Percentiles rank a stretch among this genome's conserved stretches.
These are phyloP conservation scores for Coprinopsis sp. DNA, from an alignment of 768 basidiomycete genomes.

Conservation along the genomic window DNA sequence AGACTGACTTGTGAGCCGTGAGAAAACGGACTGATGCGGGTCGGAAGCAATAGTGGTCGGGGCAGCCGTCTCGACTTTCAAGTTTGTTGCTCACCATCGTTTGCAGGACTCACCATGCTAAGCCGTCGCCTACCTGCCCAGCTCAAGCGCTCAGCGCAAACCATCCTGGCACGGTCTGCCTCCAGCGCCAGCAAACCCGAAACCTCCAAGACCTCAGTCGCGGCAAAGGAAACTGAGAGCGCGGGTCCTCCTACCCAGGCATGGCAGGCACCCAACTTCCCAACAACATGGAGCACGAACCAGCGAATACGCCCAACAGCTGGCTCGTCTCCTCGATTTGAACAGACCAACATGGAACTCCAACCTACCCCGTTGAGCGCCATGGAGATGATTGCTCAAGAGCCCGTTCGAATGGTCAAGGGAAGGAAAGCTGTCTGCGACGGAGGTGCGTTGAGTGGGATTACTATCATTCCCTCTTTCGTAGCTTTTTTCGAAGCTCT, in stretches of 20 bases:
- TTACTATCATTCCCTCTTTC: background rate
- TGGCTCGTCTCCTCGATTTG: constrained; percentile 74
- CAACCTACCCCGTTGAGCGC: constrained; percentile 90
- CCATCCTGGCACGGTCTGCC: constrained; percentile 26
- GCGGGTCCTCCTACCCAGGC: constrained; percentile 22
- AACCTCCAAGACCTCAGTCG: constrained; percentile 11
- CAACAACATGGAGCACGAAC: constrained; percentile 79
- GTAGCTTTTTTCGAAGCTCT: constrained; percentile 1
- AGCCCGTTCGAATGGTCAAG: constrained; percentile 78
- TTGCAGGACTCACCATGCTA: constrained; percentile 29
- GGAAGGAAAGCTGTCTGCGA: constrained; percentile 89
- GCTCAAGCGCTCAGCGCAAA: constrained; percentile 20
- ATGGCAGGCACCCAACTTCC: constrained; percentile 79
- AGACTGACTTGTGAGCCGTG: too few relatives aligned
- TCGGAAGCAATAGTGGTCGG: too few relatives aligned
- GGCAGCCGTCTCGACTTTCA: constrained; percentile 11
- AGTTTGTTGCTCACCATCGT: constrained; percentile 8
- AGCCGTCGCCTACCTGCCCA: constrained; percentile 33
- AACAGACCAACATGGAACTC: constrained; percentile 82
- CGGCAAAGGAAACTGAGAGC: constrained; percentile 22
- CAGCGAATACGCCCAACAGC: constrained; percentile 67
- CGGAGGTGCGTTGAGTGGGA: constrained; percentile 71
- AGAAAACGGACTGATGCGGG: too few relatives aligned
- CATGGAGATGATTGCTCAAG: constrained; percentile 82
- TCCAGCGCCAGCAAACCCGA: constrained; percentile 23